Evolutionary conservation across 1,284 basidiomycete genomes (phyloP).

Genomic region (Stygiomarasmius scandens): DNA sequence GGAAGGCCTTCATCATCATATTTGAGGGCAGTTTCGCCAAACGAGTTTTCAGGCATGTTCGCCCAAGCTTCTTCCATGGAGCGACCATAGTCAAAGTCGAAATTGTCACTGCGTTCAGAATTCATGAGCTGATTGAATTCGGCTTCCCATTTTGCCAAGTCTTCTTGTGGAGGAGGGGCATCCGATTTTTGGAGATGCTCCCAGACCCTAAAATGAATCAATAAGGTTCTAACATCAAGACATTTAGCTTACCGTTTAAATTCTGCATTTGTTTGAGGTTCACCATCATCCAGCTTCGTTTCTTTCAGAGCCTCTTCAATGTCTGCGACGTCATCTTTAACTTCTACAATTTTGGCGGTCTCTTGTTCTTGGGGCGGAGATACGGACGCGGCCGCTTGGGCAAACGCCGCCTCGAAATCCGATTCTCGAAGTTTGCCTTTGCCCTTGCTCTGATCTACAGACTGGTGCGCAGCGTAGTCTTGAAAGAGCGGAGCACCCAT

Average conservation of each 20-base stretch:
- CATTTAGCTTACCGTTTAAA: slow-evolving; percentile 49
- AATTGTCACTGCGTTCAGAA: slow-evolving; percentile 58
- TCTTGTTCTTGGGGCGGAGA: slow-evolving; percentile 35
- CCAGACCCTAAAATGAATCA: slow-evolving; percentile 50
- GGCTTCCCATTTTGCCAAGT: slow-evolving; percentile 86
- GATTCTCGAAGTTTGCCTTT: slow-evolving; percentile 76
- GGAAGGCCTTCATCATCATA: slow-evolving; percentile 79
- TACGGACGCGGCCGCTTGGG: slow-evolving; percentile 56
- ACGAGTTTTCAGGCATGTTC: slow-evolving; percentile 38
- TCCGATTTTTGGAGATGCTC: slow-evolving; percentile 60
- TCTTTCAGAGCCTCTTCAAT: slow-evolving; percentile 45
- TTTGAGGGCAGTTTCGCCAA: slow-evolving; percentile 43
- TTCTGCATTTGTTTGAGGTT: slow-evolving; percentile 30
- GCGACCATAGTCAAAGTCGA: slow-evolving; percentile 60
- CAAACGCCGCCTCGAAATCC: slow-evolving; percentile 81
- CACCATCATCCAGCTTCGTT: slow-evolving; percentile 32
- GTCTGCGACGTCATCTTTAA: slow-evolving; percentile 43
- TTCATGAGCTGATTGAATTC: slow-evolving; percentile 85
- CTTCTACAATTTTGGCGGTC: slow-evolving; percentile 57
- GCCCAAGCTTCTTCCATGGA: slow-evolving; percentile 70
- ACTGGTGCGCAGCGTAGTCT: neutral
- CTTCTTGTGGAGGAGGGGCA: slow-evolving; percentile 57
- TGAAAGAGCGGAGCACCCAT: slow-evolving; percentile 11
- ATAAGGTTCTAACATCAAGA: neutral
- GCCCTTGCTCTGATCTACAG: slow-evolving; percentile 47